Percentiles rank a stretch among this genome's conserved stretches.
Evolutionary conservation across 1,139 yeast genomes (phyloP).

Genomic region (Debaryomycetaceae sp.): DNA sequence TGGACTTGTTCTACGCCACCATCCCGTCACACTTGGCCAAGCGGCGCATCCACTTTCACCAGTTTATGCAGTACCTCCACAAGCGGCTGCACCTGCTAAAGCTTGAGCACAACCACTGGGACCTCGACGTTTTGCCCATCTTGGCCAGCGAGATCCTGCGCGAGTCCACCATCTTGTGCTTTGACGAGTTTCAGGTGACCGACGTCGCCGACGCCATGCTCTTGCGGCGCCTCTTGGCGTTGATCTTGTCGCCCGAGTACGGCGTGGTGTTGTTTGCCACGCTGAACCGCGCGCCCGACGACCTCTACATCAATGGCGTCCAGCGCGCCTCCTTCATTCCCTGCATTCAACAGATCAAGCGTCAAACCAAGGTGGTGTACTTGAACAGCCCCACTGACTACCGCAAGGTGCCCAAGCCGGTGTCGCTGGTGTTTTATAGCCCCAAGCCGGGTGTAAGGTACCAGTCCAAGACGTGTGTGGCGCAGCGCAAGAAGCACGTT

Average conservation of each 20-base stretch:
- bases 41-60: constrained; percentile 86
- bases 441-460: constrained; percentile 65
- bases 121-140: constrained; percentile 78
- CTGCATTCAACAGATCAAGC: constrained; percentile 75
- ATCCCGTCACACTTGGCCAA: constrained; percentile 75
- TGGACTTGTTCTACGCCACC: constrained; percentile 89
- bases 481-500: constrained; percentile 60
- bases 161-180: constrained; percentile 74
- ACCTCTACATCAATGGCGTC: constrained; percentile 85
- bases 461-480: constrained; percentile 45
- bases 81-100: constrained; percentile 79
- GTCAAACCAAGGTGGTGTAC: constrained; percentile 69
- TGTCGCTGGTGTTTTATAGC: constrained; percentile 72
- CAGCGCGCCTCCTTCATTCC: constrained; percentile 91
- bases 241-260: constrained; percentile 58
- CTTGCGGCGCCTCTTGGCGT: constrained; percentile 65
- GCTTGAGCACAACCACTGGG: constrained; percentile 48
- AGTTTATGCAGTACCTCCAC: constrained; percentile 92
- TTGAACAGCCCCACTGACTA: constrained; percentile 92
- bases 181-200: constrained; percentile 94
- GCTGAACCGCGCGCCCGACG: constrained; percentile 92
- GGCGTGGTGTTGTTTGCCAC: constrained; percentile 91
- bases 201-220: constrained; percentile 99
- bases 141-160: constrained; percentile 82
- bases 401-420: constrained; percentile 80